Evolutionary conservation across 2,329 filamentous ascomycete species (phyloP), one percentile per base, ranked within the genome.

Genomic region (Colletotrichum gigasporum): DNA sequence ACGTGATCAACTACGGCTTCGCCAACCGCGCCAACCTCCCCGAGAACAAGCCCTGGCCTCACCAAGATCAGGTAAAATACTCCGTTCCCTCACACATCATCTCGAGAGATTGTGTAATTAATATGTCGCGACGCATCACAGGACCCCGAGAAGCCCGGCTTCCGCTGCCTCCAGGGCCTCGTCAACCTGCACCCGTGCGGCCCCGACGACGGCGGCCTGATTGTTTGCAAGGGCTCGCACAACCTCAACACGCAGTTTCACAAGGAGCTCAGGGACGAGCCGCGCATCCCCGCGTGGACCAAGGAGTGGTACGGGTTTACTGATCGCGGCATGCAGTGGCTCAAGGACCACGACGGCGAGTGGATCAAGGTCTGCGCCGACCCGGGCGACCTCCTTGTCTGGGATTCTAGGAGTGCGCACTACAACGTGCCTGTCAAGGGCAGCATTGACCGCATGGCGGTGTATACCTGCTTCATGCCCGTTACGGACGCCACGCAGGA

Each of bases 101-200:
- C n/a, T n/a, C n/a, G n/a, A n/a, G n/a, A n/a, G n/a, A n/a, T n/a
- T n/a, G n/a, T n/a, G n/a, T n/a, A n/a, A 39, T 20, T 24, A 1
- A 28, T n/a, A 0, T 9, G n/a, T n/a, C n/a, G n/a, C n/a, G n/a
- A n/a, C n/a, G n/a, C 26, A 16, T 32, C 0, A 0, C 80, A 82
- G 65, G 76, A 81, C 55, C 80, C 78, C 1, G 72, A 71, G 6
- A 77, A 75, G 67, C 75, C 74, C 11, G 83, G 82, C 0, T 83
- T 86, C 70, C 76, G 81, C 2, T 86, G 83, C 66, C 73, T 83
- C 2, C 83, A 85, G 63, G 83, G 83, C 4, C 74, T 85, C 0
- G 80, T 85, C 2, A 85, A 85, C 69, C 69, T 77, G 5, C 70
- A 71, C 4, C 75, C 74, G 18, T 75, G 72, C 41, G 75, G 75